Evolutionary conservation across 768 basidiomycete genomes (phyloP), one percentile per base, ranked within the genome.

Genomic region (Cystoderma amianthinum): DNA sequence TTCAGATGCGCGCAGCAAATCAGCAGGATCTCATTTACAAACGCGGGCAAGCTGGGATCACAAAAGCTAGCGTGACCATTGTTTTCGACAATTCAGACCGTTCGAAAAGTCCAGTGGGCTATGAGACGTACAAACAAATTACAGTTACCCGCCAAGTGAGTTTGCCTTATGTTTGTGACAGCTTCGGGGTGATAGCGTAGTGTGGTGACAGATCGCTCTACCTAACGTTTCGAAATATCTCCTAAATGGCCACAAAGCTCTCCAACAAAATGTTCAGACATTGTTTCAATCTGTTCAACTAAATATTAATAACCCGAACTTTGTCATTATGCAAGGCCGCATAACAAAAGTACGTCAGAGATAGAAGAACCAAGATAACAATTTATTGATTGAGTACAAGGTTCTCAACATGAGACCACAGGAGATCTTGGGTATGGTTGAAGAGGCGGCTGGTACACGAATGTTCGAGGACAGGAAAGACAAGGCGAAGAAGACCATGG

Each of bases 381-480:
- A 12, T 16, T 9, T 20, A 25, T 5, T 17, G 7, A 19, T 48
- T 12, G 36, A 20, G 15, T 28, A 5, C 25, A 40, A 84, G 84
- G 87, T 91, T 3, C 78, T 99, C 37, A 98, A 97, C 62, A 98
- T 99, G 96, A 85, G 90, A 18, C 94, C 96, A 0, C 85, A 87
- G 68, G 96, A 99, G 59, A 95, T 98, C 45, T 75, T 99, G 10
- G 91, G 93, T 1, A 95, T 99, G 88, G 89, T 98, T 2, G 96
- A 98, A 61, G 96, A 99, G 59, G 96, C 96, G 0, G 91, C 94
- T 0, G 96, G 96, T 4, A 99, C 96, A 20, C 83, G 92, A 19
- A 98, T 98, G 96, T 99, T 97, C 54, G 96, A 99, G 59, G 95
- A 98, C 41, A 80, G 89, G 13, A 99, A 98, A 57, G 93, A 96